Evolutionary conservation across 139 green algal genomes (phyloP), one percentile per base, ranked within the genome.

Genomic region (Chlorella sp.): DNA sequence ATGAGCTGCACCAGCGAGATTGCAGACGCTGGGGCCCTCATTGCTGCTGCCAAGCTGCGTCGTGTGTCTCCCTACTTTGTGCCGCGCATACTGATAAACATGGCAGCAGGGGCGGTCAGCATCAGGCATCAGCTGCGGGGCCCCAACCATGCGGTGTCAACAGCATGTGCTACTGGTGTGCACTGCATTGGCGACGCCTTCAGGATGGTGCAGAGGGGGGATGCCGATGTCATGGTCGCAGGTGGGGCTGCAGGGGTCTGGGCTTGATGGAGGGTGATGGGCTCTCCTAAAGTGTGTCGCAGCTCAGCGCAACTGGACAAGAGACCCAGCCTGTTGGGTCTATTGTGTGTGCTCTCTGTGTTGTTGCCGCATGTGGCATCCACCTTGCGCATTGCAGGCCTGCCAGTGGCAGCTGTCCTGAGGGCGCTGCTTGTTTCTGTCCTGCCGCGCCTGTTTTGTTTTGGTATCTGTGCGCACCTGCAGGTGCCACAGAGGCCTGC

Each of bases 111-210:
- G 1, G 83, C 88, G 1, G 86, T 99, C 59, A 93, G 90, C 81
- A 96, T 98, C 42, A 55, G 42, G 42, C 17, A 24, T 55, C 42
- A 55, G 42, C 66, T 90, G 0, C 63, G 74, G 31, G 94, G 94
- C 0, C 94, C 94, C 61, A 95, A 93, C 82, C 87, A 92, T 62
- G 80, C 88, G 6, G 79, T 91, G 31, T 92, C 88, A 23, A 97
- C 93, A 22, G 95, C 95, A 2, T 99, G 95, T 73, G 95, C 95
- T 29, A 98, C 94, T 0, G 91, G 91, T 27, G 94, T 94, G 71
- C 93, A 95, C 79, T 91, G 87, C 72, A 89, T 97, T 26, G 81
- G 91, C 24, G 87, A 90, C 62, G 95, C 93, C 1, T 94, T 91
- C 69, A 74, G 81, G 34, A 82, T 93, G 67, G 88, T 99, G n/a